Conservation (phyloP, 2,329 filamentous ascomycete species). For the Rhynchosporium agropyri region DNA sequence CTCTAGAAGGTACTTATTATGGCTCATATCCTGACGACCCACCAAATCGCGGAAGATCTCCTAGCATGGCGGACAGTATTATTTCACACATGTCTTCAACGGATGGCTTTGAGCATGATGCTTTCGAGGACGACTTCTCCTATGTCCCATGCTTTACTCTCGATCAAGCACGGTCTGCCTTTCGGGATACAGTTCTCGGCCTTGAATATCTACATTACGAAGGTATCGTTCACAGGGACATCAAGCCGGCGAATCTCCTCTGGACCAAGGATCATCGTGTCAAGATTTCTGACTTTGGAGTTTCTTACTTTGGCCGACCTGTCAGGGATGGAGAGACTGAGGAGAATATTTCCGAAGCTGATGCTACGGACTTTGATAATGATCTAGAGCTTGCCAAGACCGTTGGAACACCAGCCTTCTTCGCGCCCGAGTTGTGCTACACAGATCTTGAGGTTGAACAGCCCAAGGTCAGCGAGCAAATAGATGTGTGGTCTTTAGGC, state of each 20-base stretch:
- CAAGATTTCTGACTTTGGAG: conserved; percentile 98
- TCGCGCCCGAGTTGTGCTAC: conserved; percentile 93
- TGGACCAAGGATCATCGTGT: conserved; percentile 83
- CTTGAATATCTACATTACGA: conserved; percentile 92
- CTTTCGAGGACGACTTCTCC: conserved; percentile 82
- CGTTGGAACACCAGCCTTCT: conserved; percentile 95
- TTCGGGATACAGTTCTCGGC: conserved; percentile 90
- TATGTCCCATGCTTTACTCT: conserved; percentile 94
- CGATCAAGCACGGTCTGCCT: conserved; percentile 77
- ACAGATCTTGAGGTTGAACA: conserved; percentile 71
- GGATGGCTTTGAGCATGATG: conserved; percentile 64
- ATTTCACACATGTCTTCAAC: conserved; percentile 70
- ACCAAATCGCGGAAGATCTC: conserved; percentile 66
- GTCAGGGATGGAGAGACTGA: conserved; percentile 81
- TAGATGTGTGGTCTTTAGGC: conserved; percentile 96
- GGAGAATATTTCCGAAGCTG: conserved; percentile 74
- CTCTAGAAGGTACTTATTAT: conserved; percentile 77
- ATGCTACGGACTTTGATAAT: conserved; percentile 85
- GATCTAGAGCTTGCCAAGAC: conserved; percentile 97
- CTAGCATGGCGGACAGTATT: conserved; percentile 79
- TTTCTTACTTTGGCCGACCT: conserved; percentile 92
- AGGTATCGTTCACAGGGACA: conserved; percentile 81
- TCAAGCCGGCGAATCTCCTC: conserved; percentile 87
- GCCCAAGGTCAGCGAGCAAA: conserved; percentile 84
- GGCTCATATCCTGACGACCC: conserved; percentile 65